Conservation (phyloP, 106 monocot species). For the Hemerocallis citrina region DNA sequence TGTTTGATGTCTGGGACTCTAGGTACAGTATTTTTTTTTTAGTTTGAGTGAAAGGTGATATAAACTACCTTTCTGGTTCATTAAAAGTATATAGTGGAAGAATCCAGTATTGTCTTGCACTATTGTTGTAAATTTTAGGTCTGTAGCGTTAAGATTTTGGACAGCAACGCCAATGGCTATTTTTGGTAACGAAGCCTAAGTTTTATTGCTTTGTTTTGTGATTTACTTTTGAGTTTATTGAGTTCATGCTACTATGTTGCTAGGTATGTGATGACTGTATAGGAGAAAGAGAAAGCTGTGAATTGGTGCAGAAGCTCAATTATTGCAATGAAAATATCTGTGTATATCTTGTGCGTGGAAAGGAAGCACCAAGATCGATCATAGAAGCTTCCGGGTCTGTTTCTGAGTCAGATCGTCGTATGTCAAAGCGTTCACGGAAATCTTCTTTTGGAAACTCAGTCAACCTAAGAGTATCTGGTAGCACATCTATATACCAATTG, state of each 20-base stretch:
- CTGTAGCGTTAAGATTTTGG: too few relatives aligned
- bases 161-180: background rate
- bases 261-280: constrained; percentile 91
- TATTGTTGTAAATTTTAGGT: constrained; percentile 2
- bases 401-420: constrained; percentile 60
- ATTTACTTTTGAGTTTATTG: background rate
- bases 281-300: constrained; percentile 87
- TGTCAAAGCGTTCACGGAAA: constrained; percentile 81
- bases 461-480: constrained; percentile 71
- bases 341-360: constrained; percentile 81
- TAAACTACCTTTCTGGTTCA: too few relatives aligned
- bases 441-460: constrained; percentile 62
- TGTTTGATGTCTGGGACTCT: too few relatives aligned
- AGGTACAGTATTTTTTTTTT: too few relatives aligned
- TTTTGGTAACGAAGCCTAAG: background rate
- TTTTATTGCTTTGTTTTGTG: background rate
- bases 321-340: constrained; percentile 72
- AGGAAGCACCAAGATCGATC: constrained; percentile 85
- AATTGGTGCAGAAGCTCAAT: constrained; percentile 76
- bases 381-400: constrained; percentile 43
- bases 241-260: background rate
- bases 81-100: too few relatives aligned
- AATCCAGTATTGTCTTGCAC: too few relatives aligned
- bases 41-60: too few relatives aligned
- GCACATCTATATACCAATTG: constrained; percentile 82